Conservation (phyloP, 1,139 yeast species). For the Diutina ranongensis region DNA sequence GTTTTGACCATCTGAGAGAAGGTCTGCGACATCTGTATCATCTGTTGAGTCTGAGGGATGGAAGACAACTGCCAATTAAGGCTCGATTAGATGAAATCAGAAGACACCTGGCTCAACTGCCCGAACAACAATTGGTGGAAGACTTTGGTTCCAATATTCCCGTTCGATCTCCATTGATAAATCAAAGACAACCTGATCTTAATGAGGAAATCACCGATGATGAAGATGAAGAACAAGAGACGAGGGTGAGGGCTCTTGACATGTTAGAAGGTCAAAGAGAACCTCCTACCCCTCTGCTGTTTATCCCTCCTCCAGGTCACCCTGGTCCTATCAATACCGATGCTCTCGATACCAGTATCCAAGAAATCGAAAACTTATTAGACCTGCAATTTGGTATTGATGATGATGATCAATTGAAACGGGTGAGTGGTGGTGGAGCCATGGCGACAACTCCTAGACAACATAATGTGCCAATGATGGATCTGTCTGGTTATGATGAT, state of each 20-base stretch:
- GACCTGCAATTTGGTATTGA: background rate
- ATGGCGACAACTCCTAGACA: background rate
- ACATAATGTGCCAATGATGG: background rate
- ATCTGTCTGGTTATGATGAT: background rate
- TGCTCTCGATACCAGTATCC: constrained; percentile 24
- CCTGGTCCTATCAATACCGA: constrained; percentile 4
- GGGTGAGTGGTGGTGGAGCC: background rate
- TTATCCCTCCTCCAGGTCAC: background rate
- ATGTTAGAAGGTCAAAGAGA: background rate
- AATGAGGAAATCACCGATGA: constrained; percentile 2
- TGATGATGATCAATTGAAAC: too few relatives aligned
- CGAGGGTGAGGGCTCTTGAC: background rate
- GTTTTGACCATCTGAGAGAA: background rate
- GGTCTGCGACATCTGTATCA: background rate
- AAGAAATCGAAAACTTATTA: constrained; percentile 17
- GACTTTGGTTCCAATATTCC: background rate
- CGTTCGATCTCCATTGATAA: background rate
- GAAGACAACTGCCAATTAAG: background rate
- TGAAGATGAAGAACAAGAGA: background rate
- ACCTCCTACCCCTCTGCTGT: background rate
- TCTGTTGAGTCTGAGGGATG: background rate
- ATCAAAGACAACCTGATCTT: background rate
- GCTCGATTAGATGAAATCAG: background rate
- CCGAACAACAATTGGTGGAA: background rate
- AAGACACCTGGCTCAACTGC: background rate